Evolutionary conservation across 177 flowering plant genomes (phyloP).

Genomic region (Tripterygium wilfordii): DNA sequence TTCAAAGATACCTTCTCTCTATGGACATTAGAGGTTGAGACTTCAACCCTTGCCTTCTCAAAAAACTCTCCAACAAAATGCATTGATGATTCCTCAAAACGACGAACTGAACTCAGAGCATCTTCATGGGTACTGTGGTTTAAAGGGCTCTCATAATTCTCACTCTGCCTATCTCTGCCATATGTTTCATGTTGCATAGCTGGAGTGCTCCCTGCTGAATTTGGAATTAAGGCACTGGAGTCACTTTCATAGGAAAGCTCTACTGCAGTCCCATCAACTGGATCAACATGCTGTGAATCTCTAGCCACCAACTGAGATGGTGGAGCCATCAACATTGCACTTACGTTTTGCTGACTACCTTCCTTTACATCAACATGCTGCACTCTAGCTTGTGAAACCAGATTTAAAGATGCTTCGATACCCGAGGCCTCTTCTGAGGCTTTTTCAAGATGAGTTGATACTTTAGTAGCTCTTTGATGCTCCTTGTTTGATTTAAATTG

Average conservation of each 20-base stretch:
- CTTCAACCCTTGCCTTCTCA: conserved; percentile 47
- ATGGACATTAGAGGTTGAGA: conserved; percentile 32
- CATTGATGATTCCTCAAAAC: conserved; percentile 45
- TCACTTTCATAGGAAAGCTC: conserved; percentile 28
- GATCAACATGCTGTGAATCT: conserved; percentile 19
- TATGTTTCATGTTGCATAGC: conserved; percentile 13
- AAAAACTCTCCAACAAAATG: conserved; percentile 63
- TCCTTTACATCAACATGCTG: conserved; percentile 12
- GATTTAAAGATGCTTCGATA: conserved; percentile 14
- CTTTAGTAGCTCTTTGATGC: conserved; percentile 10
- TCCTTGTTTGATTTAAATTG: conserved; percentile 14
- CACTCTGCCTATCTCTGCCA: conserved; percentile 19
- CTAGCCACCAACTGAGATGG: conserved; percentile 29
- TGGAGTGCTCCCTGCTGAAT: conserved; percentile 17
- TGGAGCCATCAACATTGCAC: conserved; percentile 32
- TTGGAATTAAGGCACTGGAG: conserved; percentile 6
- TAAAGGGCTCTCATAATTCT: conserved; percentile 20
- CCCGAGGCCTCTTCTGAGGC: conserved; percentile 13
- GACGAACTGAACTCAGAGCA: conserved; percentile 52
- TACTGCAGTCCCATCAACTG: conserved; percentile 8
- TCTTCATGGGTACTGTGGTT: conserved; percentile 31
- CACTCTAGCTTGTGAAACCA: conserved; percentile 9
- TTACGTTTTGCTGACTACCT: conserved; percentile 19
- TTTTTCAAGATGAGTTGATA: conserved; percentile 10
- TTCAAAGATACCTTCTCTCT: conserved; percentile 23